Evolutionary conservation across 108 stramenopile species (phyloP).

Genomic region (Stephanodiscus minutulus): DNA sequence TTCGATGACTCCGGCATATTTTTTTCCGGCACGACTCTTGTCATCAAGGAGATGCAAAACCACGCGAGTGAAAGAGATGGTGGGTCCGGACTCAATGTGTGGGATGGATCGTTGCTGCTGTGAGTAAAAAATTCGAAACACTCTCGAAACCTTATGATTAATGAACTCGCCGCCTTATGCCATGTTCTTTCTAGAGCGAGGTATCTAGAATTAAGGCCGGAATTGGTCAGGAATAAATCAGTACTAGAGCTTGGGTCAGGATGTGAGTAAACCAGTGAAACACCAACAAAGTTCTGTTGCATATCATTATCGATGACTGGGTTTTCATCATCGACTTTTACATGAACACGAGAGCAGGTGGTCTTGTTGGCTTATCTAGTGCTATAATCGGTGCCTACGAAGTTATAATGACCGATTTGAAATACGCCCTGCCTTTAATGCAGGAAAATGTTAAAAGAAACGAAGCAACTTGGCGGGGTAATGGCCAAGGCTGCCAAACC

Average conservation of each 20-base stretch:
- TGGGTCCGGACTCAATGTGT: slow-evolving; percentile 71
- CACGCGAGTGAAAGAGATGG: slow-evolving; percentile 33
- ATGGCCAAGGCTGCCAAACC: not conserved
- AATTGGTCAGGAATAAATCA: slow-evolving; percentile 38
- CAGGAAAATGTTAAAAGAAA: slow-evolving; percentile 50
- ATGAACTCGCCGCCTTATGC: not conserved
- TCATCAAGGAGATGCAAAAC: slow-evolving; percentile 45
- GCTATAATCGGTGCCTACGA: slow-evolving; percentile 50
- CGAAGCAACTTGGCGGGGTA: slow-evolving; percentile 8
- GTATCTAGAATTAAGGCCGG: slow-evolving; percentile 37
- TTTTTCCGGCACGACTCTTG: slow-evolving; percentile 23
- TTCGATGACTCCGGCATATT: slow-evolving; percentile 38
- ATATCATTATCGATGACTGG: not conserved
- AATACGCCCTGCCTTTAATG: slow-evolving; percentile 59
- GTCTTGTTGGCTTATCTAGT: slow-evolving; percentile 65
- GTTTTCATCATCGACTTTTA: not conserved
- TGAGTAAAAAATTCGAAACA: slow-evolving; percentile 11
- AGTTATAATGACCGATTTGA: slow-evolving; percentile 72
- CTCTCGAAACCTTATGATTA: not conserved
- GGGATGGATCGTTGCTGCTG: slow-evolving; percentile 73
- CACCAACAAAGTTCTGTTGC: not conserved
- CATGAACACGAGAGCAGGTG: slow-evolving; percentile 24
- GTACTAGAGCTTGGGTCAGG: slow-evolving; percentile 75
- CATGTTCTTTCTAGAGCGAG: slow-evolving; percentile 13
- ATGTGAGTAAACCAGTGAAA: slow-evolving; percentile 18